A percentile compares a stretch with the other conserved stretches of the same genome.
phyloP scores from a whole-genome alignment of 192 early-diverging fungal genomes.

The Entophlyctis luteolus region DNA sequence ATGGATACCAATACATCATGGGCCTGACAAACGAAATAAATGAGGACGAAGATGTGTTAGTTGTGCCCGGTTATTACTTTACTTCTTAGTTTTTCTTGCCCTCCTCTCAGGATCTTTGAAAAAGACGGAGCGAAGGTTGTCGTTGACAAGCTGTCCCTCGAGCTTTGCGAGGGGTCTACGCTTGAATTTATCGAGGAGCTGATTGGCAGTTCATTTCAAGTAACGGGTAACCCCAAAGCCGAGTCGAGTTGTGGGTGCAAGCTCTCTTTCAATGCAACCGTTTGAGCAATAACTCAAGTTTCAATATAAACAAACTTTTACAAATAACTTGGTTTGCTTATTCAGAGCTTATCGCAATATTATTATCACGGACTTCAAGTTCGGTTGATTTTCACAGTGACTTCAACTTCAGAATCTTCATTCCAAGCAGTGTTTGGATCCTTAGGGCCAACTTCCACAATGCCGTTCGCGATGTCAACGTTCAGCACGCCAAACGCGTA shows the following conservation, averaged over 20 bases:
- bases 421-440: too few species aligned
- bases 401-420: constrained; percentile 1
- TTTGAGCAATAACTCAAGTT: too few species aligned
- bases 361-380: background rate
- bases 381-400: background rate
- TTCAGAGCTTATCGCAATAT: too few species aligned
- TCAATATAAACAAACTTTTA: too few species aligned
- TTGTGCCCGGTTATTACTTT: background rate
- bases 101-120: constrained; percentile 40
- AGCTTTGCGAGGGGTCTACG: constrained; percentile 39
- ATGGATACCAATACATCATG: constrained; percentile 56
- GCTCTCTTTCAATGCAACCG: constrained; percentile 44
- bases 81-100: background rate
- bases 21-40: constrained; percentile 39
- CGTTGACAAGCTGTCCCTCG: constrained; percentile 40
- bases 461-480: too few species aligned
- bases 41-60: constrained; percentile 42
- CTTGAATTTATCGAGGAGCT: constrained; percentile 54
- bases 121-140: constrained; percentile 42
- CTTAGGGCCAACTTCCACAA: too few species aligned
- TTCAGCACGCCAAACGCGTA: too few species aligned
- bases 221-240: constrained; percentile 52
- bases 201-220: constrained; percentile 52
- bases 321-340: too few species aligned
- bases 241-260: constrained; percentile 54